These are phyloP conservation scores for Aspergillus sp. DNA, from an alignment of 2,329 filamentous ascomycete species.

Conservation along the genomic window DNA sequence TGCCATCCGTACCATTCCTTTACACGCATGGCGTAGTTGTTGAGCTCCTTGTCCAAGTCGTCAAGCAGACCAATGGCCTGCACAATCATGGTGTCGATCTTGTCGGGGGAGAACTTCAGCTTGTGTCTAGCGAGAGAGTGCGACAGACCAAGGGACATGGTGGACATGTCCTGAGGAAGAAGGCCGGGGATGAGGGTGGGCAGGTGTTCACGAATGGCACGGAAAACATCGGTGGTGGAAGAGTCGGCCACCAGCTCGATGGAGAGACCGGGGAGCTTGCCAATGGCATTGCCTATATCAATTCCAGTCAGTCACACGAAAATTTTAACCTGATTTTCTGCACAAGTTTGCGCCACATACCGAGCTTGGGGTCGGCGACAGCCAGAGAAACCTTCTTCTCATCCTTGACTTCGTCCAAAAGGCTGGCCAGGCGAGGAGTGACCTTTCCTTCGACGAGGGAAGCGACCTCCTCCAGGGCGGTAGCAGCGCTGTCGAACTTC, in stretches of 20 bases:
- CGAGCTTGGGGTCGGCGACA: conserved; percentile 90
- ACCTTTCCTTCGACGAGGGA: conserved; percentile 92
- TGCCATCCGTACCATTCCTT: conserved; percentile 99
- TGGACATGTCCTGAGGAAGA: conserved; percentile 79
- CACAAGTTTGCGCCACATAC: conserved; percentile 35
- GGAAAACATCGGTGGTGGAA: conserved; percentile 83
- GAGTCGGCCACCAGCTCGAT: conserved; percentile 83
- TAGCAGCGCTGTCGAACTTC: conserved; percentile 93
- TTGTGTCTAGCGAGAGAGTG: conserved; percentile 97
- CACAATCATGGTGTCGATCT: conserved; percentile 99
- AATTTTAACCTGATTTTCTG: neutral
- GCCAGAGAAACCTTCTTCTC: conserved; percentile 97
- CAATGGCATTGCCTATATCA: conserved; percentile 72
- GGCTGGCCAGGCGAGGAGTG: conserved; percentile 76
- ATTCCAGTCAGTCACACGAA: conserved; percentile 18
- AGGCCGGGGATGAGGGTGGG: conserved; percentile 88
- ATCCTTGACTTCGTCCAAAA: conserved; percentile 89
- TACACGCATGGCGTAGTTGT: conserved; percentile 97
- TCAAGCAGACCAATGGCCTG: conserved; percentile 93
- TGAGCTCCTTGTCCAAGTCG: conserved; percentile 97
- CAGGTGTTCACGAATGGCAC: conserved; percentile 88
- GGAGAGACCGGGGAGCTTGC: conserved; percentile 84
- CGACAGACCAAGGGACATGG: conserved; percentile 93
- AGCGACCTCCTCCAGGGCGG: conserved; percentile 86
- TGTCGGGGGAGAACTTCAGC: conserved; percentile 97